Evolutionary conservation across 805 yeast species (phyloP).

Genomic region (Kuraishia hungarica): DNA sequence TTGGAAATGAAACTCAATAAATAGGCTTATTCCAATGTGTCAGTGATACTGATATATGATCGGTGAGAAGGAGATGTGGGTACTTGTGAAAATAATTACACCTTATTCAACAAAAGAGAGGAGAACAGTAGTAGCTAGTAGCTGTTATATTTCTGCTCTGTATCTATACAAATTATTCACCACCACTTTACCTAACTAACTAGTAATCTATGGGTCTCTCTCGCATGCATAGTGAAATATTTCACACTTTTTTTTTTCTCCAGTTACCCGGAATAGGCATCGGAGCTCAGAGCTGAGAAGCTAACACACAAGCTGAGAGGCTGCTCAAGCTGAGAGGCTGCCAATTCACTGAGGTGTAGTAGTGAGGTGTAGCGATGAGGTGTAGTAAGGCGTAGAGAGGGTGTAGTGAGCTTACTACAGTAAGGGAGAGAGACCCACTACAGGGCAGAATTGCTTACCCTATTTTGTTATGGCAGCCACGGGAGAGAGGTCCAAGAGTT

Average conservation of each 20-base stretch:
- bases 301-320: neutral
- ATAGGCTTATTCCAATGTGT: neutral
- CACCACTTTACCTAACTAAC: neutral
- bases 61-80: neutral
- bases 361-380: no score
- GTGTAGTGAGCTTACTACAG: no score
- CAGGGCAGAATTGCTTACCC: no score
- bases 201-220: neutral
- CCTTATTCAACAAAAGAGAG: neutral
- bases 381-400: no score
- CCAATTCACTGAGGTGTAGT: neutral
- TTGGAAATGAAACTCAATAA: neutral
- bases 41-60: neutral
- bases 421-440: no score
- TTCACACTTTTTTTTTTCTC: constrained; percentile 1
- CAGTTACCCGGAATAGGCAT: neutral
- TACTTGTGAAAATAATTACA: neutral
- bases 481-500: no score
- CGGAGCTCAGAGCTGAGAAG: neutral
- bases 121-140: no score
- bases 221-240: neutral
- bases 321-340: neutral
- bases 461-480: no score
- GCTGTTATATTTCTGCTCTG: no score
- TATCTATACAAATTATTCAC: no score